phyloP scores from a whole-genome alignment of 257 asterid species.

The Anisodus tanguticus region DNA sequence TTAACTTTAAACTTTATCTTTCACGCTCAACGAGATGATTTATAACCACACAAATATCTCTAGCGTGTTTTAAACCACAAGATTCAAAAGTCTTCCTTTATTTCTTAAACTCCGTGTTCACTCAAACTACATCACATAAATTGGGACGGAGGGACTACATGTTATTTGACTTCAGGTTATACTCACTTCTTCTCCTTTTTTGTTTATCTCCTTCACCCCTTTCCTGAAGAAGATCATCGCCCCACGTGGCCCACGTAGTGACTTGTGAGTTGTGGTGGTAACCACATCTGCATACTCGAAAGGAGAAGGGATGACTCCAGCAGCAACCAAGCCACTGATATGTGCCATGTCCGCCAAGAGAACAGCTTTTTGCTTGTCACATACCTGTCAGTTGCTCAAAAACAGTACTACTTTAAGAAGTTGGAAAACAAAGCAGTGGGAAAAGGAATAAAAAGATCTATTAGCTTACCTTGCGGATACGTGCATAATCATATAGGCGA shows the following conservation, averaged over 20 bases:
- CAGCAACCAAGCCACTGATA: constrained; percentile 97
- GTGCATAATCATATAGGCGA: constrained; percentile 86
- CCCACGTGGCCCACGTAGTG: constrained; percentile 97
- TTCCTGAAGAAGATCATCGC: constrained; percentile 97
- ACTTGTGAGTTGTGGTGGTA: constrained; percentile 96
- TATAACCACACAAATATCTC: no score
- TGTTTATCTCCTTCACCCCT: constrained; percentile 85
- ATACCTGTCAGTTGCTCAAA: constrained; percentile 61
- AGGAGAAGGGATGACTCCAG: constrained; percentile 97
- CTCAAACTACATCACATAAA: no score
- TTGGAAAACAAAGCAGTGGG: background rate
- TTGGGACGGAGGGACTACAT: background rate
- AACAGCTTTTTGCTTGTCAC: constrained; percentile 88
- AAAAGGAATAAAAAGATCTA: background rate
- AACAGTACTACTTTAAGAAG: background rate
- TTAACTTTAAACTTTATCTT: no score
- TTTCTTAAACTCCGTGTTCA: no score
- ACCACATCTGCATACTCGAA: constrained; percentile 95
- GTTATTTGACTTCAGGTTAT: constrained; percentile 19
- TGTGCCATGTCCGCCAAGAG: constrained; percentile 99
- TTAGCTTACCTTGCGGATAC: constrained; percentile 74
- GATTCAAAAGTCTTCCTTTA: no score
- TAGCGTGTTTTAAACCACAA: no score
- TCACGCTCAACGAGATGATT: no score
- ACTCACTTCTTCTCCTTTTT: constrained; percentile 92